Conservation (phyloP, 2,329 filamentous ascomycete genomes). For the Paracoccidioides brasiliensis region DNA sequence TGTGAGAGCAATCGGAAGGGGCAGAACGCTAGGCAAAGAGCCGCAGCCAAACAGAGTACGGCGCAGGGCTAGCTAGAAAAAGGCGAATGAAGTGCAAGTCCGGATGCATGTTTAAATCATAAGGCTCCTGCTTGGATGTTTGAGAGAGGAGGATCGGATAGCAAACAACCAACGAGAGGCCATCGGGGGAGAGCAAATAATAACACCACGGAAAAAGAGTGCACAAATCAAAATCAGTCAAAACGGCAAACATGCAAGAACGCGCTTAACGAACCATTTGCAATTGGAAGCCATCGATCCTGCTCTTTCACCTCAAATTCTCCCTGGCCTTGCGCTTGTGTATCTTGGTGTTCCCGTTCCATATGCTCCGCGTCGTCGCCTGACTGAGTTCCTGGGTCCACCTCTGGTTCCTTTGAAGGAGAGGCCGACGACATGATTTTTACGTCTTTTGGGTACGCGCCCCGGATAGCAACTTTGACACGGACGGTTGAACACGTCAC, state of each 20-base stretch:
- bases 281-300: constrained; percentile 98
- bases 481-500: constrained; percentile 34
- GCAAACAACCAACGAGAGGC: constrained; percentile 17
- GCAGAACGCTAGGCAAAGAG: constrained; percentile 3
- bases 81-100: constrained; percentile 24
- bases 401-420: constrained; percentile 76
- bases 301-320: constrained; percentile 99
- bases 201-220: neutral
- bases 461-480: constrained; percentile 25
- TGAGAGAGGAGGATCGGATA: constrained; percentile 11
- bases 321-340: constrained; percentile 62
- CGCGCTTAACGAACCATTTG: constrained; percentile 77
- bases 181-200: constrained; percentile 13
- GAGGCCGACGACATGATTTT: constrained; percentile 93
- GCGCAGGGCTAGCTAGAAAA: constrained; percentile 35
- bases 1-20: constrained; percentile 8
- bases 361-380: constrained; percentile 85
- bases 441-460: constrained; percentile 32
- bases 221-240: constrained; percentile 39
- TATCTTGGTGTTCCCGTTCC: constrained; percentile 55
- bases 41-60: constrained; percentile 17
- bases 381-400: constrained; percentile 86
- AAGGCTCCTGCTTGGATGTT: constrained; percentile 1
- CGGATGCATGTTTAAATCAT: constrained; percentile 4
- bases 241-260: constrained; percentile 21